A percentile compares a stretch with the other conserved stretches of the same genome.
Conservation (phyloP, 2,329 filamentous ascomycete species). For the Magnaporthiopsis rhizophila region DNA sequence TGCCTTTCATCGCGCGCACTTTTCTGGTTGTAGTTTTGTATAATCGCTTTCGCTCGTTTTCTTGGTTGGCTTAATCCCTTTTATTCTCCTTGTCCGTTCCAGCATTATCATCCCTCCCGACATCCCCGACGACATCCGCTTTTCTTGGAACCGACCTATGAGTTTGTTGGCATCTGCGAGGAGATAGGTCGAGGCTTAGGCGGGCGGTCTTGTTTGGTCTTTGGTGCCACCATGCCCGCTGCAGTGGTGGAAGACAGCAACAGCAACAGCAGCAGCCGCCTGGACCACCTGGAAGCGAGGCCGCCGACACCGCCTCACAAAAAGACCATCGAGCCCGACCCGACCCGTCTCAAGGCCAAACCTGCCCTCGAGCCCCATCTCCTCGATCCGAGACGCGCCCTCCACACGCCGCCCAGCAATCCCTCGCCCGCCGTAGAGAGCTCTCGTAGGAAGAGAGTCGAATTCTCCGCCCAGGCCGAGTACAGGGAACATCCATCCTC, state of each 20-base stretch:
- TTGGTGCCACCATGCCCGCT: constrained; percentile 6
- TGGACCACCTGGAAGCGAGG: constrained; percentile 37
- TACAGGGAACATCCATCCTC: constrained; percentile 46
- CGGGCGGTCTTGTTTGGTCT: constrained; percentile 7
- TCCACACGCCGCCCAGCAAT: constrained; percentile 47
- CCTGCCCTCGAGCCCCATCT: constrained; percentile 23
- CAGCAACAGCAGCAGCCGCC: neutral
- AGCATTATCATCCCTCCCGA: neutral
- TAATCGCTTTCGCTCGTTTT: neutral
- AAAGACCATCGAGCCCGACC: constrained; percentile 30
- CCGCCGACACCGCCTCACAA: constrained; percentile 63
- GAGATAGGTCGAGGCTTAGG: neutral
- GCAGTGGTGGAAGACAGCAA: constrained; percentile 1
- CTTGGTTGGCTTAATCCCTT: neutral
- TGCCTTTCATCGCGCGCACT: neutral
- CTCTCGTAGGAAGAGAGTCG: constrained; percentile 45
- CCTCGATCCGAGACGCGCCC: constrained; percentile 28
- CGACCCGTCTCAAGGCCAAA: constrained; percentile 24
- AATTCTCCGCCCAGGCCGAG: constrained; percentile 48
- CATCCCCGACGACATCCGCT: neutral
- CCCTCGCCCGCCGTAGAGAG: constrained; percentile 35
- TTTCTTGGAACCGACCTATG: neutral
- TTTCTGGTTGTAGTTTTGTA: neutral
- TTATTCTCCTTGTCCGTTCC: neutral
- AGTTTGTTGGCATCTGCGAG: neutral